These are phyloP conservation scores for Diplodia scrobiculata DNA, from an alignment of 2,329 filamentous ascomycete species.

Conservation along the genomic window DNA sequence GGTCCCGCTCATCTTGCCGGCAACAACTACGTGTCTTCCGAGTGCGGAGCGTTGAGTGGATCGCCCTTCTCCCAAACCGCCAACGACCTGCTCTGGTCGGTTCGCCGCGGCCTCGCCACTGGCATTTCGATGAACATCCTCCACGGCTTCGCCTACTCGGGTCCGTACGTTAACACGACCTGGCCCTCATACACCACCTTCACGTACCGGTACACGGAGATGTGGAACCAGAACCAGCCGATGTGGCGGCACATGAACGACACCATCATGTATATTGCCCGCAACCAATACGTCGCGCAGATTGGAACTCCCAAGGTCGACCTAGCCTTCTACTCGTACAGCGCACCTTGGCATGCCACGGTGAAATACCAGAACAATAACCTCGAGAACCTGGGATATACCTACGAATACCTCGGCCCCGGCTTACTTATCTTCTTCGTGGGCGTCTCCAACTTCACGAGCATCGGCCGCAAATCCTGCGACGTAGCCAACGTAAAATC, in stretches of 20 bases:
- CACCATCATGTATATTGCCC: slow-evolving; percentile 43
- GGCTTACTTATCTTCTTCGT: slow-evolving; percentile 51
- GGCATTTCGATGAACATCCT: slow-evolving; percentile 51
- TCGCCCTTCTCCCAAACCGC: slow-evolving; percentile 38
- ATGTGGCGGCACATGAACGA: slow-evolving; percentile 48
- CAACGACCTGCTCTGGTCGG: slow-evolving; percentile 39
- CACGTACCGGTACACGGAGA: slow-evolving; percentile 47
- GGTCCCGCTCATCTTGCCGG: slow-evolving; percentile 40
- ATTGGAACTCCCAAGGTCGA: slow-evolving; percentile 47
- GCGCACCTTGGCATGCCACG: slow-evolving; percentile 29
- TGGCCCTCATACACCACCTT: slow-evolving; percentile 55
- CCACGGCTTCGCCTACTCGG: slow-evolving; percentile 50
- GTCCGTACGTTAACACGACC: slow-evolving; percentile 51
- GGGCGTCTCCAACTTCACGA: slow-evolving; percentile 27
- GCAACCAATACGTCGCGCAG: slow-evolving; percentile 47
- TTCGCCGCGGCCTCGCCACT: slow-evolving; percentile 47
- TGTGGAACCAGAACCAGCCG: slow-evolving; percentile 47
- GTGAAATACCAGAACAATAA: slow-evolving; percentile 31
- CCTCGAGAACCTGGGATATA: slow-evolving; percentile 38
- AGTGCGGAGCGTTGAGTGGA: slow-evolving; percentile 38
- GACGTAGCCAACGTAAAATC: neutral
- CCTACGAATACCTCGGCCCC: slow-evolving; percentile 51
- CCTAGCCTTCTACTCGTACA: slow-evolving; percentile 46
- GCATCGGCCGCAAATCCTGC: slow-evolving; percentile 16
- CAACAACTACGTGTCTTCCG: slow-evolving; percentile 40